Percentiles rank a stretch among this genome's conserved stretches.
Evolutionary conservation across 2,329 filamentous ascomycete species (phyloP).

Genomic region (Nemania sp.): DNA sequence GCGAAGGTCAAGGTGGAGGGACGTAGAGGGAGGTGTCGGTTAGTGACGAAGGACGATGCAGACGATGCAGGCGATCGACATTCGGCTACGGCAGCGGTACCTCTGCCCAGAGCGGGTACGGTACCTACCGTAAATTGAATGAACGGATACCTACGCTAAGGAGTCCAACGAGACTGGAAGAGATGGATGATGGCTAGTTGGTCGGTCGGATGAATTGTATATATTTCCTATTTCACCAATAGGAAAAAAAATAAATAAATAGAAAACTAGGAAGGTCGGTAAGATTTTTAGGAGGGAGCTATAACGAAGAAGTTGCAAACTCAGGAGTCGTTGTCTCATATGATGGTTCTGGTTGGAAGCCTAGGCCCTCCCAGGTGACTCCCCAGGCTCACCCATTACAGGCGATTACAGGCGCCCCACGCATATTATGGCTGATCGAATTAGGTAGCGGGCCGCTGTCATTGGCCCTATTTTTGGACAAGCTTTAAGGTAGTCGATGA

Average conservation of each 20-base stretch:
- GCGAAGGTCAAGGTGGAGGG: conserved; percentile 2
- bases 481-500: not conserved
- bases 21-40: not conserved
- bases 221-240: not conserved
- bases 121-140: not conserved
- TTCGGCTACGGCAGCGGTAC: conserved; percentile 28
- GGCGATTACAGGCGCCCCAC: conserved; percentile 9
- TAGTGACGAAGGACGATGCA: conserved; percentile 2
- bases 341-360: not conserved
- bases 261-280: not conserved
- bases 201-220: not conserved
- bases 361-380: not conserved
- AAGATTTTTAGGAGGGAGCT: not conserved
- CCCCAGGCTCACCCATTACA: not conserved
- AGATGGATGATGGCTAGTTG: not conserved
- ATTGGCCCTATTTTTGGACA: conserved; percentile 36
- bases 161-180: not conserved
- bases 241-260: not conserved
- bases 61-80: conserved; percentile 17
- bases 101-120: conserved; percentile 1
- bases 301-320: not conserved
- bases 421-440: conserved; percentile 12
- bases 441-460: conserved; percentile 20
- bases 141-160: not conserved
- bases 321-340: conserved; percentile 16